phyloP scores from a whole-genome alignment of 345 rosid species.

The Streptanthus diversifolius region DNA sequence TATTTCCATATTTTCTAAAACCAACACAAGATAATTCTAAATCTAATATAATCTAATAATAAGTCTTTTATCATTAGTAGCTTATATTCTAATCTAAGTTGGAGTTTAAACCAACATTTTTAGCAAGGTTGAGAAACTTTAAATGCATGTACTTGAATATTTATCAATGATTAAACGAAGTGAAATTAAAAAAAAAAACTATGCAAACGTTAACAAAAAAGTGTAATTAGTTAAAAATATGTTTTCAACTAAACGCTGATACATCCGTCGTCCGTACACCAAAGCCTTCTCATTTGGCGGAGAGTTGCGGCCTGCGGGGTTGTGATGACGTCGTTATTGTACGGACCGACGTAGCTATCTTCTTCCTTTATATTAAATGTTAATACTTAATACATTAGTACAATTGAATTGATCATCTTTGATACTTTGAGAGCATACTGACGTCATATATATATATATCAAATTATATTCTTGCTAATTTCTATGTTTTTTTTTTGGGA shows the following conservation, averaged over 20 bases:
- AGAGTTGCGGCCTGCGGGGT: not conserved
- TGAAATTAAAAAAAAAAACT: not conserved
- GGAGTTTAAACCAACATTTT: too few relatives aligned
- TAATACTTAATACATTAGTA: not conserved
- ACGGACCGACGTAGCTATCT: constrained; percentile 11
- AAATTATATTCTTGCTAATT: too few relatives aligned
- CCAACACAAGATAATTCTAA: too few relatives aligned
- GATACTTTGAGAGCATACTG: too few relatives aligned
- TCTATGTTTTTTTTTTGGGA: not conserved
- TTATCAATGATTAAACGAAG: not conserved
- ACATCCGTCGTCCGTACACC: constrained; percentile 22
- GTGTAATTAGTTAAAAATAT: not conserved
- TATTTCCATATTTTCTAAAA: too few relatives aligned
- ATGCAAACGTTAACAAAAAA: too few relatives aligned
- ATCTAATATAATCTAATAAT: too few relatives aligned
- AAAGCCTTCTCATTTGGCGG: not conserved
- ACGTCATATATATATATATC: too few relatives aligned
- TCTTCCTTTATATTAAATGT: not conserved
- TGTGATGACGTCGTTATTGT: constrained; percentile 27
- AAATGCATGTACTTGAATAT: not conserved
- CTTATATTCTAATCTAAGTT: too few relatives aligned
- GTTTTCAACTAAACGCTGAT: too few relatives aligned
- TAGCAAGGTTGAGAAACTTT: too few relatives aligned
- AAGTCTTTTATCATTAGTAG: too few relatives aligned
- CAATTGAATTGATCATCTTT: not conserved